phyloP scores from a whole-genome alignment of 2,329 filamentous ascomycete species.

The Fusarium tuaranense region DNA sequence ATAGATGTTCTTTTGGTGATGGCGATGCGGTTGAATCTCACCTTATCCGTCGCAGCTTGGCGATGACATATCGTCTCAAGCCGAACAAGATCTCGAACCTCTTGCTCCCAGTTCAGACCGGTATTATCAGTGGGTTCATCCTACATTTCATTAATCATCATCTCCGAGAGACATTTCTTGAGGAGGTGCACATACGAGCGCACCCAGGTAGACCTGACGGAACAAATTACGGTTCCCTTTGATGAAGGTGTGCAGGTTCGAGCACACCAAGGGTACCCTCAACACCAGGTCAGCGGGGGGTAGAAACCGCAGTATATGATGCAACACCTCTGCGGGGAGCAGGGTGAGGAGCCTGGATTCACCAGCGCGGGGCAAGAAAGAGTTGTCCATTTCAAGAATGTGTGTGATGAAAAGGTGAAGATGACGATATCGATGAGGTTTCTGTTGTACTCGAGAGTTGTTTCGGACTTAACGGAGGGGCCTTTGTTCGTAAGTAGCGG shows the following conservation, averaged over 20 bases:
- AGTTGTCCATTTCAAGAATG: conserved; percentile 14
- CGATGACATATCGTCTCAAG: conserved; percentile 58
- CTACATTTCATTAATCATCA: conserved; percentile 32
- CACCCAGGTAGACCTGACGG: conserved; percentile 70
- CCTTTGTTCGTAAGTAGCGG: neutral
- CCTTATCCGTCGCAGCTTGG: conserved; percentile 53
- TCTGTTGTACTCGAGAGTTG: neutral
- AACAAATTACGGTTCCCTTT: conserved; percentile 69
- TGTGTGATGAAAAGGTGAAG: conserved; percentile 5
- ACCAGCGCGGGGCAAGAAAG: neutral
- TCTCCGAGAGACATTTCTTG: neutral
- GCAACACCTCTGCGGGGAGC: conserved; percentile 73
- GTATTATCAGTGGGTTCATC: conserved; percentile 49
- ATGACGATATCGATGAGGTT: conserved; percentile 31
- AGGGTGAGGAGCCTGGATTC: conserved; percentile 36
- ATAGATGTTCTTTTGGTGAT: neutral
- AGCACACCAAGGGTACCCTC: conserved; percentile 63
- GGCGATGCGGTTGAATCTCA: conserved; percentile 36
- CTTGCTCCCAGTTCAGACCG: conserved; percentile 56
- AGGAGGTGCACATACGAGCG: conserved; percentile 58
- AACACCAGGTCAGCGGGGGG: conserved; percentile 66
- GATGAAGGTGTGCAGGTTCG: conserved; percentile 64
- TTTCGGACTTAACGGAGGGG: conserved; percentile 31
- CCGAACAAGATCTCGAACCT: conserved; percentile 57
- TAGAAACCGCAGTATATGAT: conserved; percentile 69